phyloP scores from a whole-genome alignment of 441 rosid species.

The Hura crepitans region DNA sequence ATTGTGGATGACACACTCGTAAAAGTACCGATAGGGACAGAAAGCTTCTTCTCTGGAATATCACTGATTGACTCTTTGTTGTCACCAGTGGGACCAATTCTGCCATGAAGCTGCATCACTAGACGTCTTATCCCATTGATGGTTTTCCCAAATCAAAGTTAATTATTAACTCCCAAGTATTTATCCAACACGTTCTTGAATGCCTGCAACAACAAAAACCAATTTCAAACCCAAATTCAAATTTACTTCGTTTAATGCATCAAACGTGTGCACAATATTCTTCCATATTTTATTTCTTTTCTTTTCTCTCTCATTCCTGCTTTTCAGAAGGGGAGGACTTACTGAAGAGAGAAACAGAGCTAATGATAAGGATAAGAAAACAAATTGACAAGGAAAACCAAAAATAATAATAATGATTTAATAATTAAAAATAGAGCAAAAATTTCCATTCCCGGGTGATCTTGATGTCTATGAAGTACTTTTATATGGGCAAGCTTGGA shows the following conservation, averaged over 20 bases:
- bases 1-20: conserved; percentile 34
- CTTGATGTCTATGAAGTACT: conserved; percentile 17
- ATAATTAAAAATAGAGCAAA: conserved; percentile 1
- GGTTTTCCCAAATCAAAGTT: conserved; percentile 31
- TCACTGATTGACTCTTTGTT: conserved; percentile 29
- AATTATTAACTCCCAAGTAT: conserved; percentile 55
- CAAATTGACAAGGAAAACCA: not conserved
- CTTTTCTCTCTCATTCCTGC: not conserved
- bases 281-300: not conserved
- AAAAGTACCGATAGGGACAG: conserved; percentile 39
- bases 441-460: not conserved
- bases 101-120: conserved; percentile 27
- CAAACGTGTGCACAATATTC: conserved; percentile 18
- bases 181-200: conserved; percentile 62
- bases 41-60: conserved; percentile 40
- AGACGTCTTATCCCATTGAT: conserved; percentile 23
- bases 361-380: not conserved
- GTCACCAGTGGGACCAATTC: conserved; percentile 30
- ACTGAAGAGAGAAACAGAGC: not conserved
- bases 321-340: not conserved
- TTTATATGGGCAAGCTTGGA: conserved; percentile 18
- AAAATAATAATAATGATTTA: not conserved
- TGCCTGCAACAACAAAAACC: conserved; percentile 47
- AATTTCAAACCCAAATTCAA: conserved; percentile 8
- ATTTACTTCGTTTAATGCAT: conserved; percentile 15